These are phyloP conservation scores for Epichloe glyceriae DNA, from an alignment of 2,329 filamentous ascomycete species.

Conservation along the genomic window DNA sequence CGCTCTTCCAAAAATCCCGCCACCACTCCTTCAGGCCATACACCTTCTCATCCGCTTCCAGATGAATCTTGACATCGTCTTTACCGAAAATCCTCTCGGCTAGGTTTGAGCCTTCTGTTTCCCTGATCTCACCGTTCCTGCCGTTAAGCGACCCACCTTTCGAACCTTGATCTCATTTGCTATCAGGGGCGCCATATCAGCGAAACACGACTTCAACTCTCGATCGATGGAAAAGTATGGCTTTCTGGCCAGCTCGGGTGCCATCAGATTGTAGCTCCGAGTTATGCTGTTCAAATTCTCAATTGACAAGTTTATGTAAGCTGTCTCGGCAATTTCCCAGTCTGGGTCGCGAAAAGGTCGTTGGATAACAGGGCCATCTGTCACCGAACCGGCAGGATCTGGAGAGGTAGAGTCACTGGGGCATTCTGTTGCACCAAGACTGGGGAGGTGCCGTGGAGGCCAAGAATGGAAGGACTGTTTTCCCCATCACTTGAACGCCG, in stretches of 20 bases:
- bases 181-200: slow-evolving; percentile 70
- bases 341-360: slow-evolving; percentile 63
- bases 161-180: slow-evolving; percentile 60
- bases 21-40: slow-evolving; percentile 88
- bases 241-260: slow-evolving; percentile 82
- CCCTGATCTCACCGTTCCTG: slow-evolving; percentile 15
- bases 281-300: slow-evolving; percentile 66
- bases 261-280: slow-evolving; percentile 88
- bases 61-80: slow-evolving; percentile 43
- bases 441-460: background rate
- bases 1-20: slow-evolving; percentile 56
- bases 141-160: slow-evolving; percentile 36
- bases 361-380: slow-evolving; percentile 16
- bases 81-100: slow-evolving; percentile 46
- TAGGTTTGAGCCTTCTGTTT: slow-evolving; percentile 32
- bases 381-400: background rate
- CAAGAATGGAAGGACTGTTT: too few species aligned
- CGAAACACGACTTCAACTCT: slow-evolving; percentile 70
- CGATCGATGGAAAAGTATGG: slow-evolving; percentile 77
- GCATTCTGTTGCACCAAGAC: background rate
- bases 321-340: slow-evolving; percentile 60
- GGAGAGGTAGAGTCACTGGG: background rate
- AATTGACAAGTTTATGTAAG: slow-evolving; percentile 67
- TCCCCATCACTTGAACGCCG: slow-evolving; percentile 14
- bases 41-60: slow-evolving; percentile 60